phyloP scores from a whole-genome alignment of 306 rosid species.

The Fragaria nilgerrensis region DNA sequence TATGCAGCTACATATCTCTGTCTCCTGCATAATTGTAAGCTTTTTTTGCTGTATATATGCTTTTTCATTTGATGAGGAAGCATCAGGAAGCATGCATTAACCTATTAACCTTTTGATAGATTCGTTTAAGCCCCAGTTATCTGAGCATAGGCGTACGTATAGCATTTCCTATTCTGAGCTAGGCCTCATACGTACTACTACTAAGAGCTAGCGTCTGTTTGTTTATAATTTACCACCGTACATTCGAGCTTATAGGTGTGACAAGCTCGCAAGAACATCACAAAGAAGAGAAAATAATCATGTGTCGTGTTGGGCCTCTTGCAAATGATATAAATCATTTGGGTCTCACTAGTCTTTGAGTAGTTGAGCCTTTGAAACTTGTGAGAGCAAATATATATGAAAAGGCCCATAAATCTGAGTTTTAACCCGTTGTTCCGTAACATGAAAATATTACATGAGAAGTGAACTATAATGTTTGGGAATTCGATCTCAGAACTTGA shows the following conservation, averaged over 20 bases:
- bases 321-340: background rate
- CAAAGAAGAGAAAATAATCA: background rate
- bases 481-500: no score
- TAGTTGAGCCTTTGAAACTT: background rate
- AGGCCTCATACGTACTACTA: background rate
- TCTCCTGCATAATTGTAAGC: constrained; percentile 14
- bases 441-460: no score
- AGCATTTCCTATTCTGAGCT: background rate
- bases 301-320: background rate
- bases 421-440: background rate
- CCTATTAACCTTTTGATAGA: no score
- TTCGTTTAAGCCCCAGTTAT: background rate
- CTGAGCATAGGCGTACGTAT: background rate
- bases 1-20: constrained; percentile 12
- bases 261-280: background rate
- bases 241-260: background rate
- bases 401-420: background rate
- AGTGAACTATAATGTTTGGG: no score
- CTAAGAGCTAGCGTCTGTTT: background rate
- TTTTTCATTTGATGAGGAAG: background rate
- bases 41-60: constrained; percentile 9
- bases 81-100: background rate
- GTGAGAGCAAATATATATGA: background rate
- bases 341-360: background rate
- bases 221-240: background rate